Evolutionary conservation across 2,329 filamentous ascomycete genomes (phyloP).

Genomic region (Colletotrichum theobromicola): DNA sequence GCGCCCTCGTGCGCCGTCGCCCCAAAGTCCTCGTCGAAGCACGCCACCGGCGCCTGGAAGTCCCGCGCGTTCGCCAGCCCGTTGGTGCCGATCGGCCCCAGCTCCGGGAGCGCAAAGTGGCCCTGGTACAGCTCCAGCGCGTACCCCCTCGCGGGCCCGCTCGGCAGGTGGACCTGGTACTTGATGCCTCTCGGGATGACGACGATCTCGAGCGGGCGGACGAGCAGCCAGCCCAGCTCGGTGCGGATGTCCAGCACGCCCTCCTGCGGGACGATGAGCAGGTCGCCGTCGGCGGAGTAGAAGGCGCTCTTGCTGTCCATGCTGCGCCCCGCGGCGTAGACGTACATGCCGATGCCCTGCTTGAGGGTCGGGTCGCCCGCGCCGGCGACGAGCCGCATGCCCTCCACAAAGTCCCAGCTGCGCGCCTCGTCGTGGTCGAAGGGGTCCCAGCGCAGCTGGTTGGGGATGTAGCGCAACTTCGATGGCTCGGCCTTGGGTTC

Average conservation of each 20-base stretch:
- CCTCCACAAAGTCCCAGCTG: slow-evolving; percentile 56
- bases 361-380: slow-evolving; percentile 83
- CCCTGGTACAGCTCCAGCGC: slow-evolving; percentile 77
- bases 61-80: slow-evolving; percentile 77
- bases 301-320: slow-evolving; percentile 80
- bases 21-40: slow-evolving; percentile 65
- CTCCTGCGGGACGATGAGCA: slow-evolving; percentile 77
- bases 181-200: slow-evolving; percentile 78
- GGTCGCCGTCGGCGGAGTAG: slow-evolving; percentile 84
- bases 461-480: slow-evolving; percentile 76
- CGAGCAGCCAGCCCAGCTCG: slow-evolving; percentile 74
- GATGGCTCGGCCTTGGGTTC: slow-evolving; percentile 19
- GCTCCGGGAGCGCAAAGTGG: slow-evolving; percentile 73
- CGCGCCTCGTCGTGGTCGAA: slow-evolving; percentile 72
- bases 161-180: slow-evolving; percentile 72
- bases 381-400: slow-evolving; percentile 75
- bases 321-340: slow-evolving; percentile 79
- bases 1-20: slow-evolving; percentile 41
- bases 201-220: slow-evolving; percentile 80
- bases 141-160: slow-evolving; percentile 71
- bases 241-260: slow-evolving; percentile 78
- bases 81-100: slow-evolving; percentile 77
- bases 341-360: slow-evolving; percentile 77
- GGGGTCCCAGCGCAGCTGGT: slow-evolving; percentile 80
- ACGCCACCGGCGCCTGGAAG: slow-evolving; percentile 75